Percentiles rank a stretch among this genome's conserved stretches.
Evolutionary conservation across 1,284 basidiomycete genomes (phyloP).

Genomic region (Exsudoporus floridanus): DNA sequence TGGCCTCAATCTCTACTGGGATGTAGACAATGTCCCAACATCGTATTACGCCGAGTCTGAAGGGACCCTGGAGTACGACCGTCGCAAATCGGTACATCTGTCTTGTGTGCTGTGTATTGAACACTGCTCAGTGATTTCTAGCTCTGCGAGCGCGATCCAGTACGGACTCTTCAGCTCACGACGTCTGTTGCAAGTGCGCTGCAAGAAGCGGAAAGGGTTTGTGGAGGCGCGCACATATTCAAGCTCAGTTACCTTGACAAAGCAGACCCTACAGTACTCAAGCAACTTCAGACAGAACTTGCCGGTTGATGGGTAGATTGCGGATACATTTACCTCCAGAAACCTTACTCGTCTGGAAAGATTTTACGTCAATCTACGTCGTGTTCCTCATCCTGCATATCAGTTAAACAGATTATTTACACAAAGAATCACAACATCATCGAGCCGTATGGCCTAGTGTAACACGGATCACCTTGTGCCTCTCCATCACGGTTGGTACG

Average conservation of each 20-base stretch:
- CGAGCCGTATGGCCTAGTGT: constrained; percentile 16
- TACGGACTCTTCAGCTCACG: constrained; percentile 61
- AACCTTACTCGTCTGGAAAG: background rate
- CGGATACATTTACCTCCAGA: background rate
- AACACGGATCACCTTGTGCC: constrained; percentile 24
- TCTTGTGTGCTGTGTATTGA: background rate
- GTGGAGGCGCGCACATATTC: constrained; percentile 56
- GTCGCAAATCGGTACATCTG: constrained; percentile 60
- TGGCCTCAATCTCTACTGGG: constrained; percentile 62
- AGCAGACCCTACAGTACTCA: constrained; percentile 67
- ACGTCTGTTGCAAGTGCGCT: constrained; percentile 56
- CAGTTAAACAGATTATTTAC: constrained; percentile 3
- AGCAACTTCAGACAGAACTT: constrained; percentile 63
- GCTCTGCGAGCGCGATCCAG: constrained; percentile 68
- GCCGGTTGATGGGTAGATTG: constrained; percentile 6
- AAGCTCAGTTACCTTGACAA: constrained; percentile 59
- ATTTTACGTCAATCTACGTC: no score
- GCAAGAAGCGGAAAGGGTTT: constrained; percentile 57
- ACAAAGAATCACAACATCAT: constrained; percentile 10
- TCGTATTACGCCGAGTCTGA: constrained; percentile 59
- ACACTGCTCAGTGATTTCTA: constrained; percentile 32
- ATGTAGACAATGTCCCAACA: constrained; percentile 53
- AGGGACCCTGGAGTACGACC: constrained; percentile 66
- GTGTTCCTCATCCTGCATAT: constrained; percentile 1
- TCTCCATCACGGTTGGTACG: constrained; percentile 34